Evolutionary conservation across 2,329 filamentous ascomycete species (phyloP), one percentile per base, ranked within the genome.

Genomic region (Aspergillus tanneri): DNA sequence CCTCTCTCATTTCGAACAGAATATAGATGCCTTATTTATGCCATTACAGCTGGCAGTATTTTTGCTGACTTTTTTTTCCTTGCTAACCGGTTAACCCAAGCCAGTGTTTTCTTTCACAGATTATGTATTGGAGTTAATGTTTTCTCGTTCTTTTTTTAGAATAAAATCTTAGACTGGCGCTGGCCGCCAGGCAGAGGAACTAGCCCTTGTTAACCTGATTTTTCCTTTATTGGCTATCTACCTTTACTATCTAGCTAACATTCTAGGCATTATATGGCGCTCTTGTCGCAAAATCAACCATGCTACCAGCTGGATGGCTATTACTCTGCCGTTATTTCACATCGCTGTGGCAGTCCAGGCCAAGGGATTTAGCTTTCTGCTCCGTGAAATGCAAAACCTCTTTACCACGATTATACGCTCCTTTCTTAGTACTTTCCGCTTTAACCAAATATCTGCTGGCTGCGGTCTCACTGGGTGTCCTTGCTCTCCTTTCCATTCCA

Each of bases 201-300:
- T 61, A 24, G 52, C 53, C 21, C 50, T 61, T 12, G 28, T 63
- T n/a, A 61, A 62, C 38, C 24, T 61, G 40, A 41, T 49, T 16
- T 54, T 57, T 41, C 54, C 47, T 34, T 54, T 63, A 39, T 50
- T 37, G 11, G 28, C 45, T 10, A 47, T 50, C 34, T 53, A 63
- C 27, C 39, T 58, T 4, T 49, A 48, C 44, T 50, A 49, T 24
- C 38, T 61, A 18, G 53, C 52, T 36, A 47, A 59, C 27, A 27
- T 56, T 37, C 42, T 60, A 25, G 52, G 52, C 21, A 53, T 60
- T 23, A 53, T 35, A n/a, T 55, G 43, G 27, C 25, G 24, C 11
- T 41, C 46, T 18, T 61, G 41, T 49, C 46, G 46, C 11, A 35
- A 23, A 25, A 57, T 61, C 23, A 52, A 62, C 43, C 46, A 46